Conservation (phyloP, 2,329 filamentous ascomycete species). For the Arachnopeziza araneosa region DNA sequence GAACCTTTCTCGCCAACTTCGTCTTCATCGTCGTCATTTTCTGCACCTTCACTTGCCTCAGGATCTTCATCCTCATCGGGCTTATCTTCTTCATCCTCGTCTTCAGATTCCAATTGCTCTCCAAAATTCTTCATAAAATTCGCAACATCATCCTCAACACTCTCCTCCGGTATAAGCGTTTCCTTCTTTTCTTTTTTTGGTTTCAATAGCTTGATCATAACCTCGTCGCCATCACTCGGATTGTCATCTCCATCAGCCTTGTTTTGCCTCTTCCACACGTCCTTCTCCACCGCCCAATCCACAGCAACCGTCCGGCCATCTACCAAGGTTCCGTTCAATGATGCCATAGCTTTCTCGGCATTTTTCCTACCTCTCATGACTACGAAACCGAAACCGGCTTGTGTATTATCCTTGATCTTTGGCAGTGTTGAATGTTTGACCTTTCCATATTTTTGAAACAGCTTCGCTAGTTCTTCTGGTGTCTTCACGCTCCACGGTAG, state of each 20-base stretch:
- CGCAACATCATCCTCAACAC: slow-evolving; percentile 33
- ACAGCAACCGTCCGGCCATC: slow-evolving; percentile 87
- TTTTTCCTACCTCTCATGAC: slow-evolving; percentile 84
- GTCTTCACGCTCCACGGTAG: slow-evolving; percentile 93
- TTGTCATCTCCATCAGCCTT: slow-evolving; percentile 32
- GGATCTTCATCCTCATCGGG: slow-evolving; percentile 32
- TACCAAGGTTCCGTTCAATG: slow-evolving; percentile 82
- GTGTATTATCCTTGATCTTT: slow-evolving; percentile 54
- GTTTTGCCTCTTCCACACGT: slow-evolving; percentile 69
- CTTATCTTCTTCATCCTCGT: slow-evolving; percentile 26
- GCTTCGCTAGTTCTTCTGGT: slow-evolving; percentile 67
- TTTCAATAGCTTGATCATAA: neutral
- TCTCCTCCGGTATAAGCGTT: slow-evolving; percentile 17
- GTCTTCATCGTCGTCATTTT: slow-evolving; percentile 30
- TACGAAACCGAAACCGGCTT: slow-evolving; percentile 90
- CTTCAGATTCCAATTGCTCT: slow-evolving; percentile 33
- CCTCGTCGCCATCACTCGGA: neutral
- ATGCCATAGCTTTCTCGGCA: slow-evolving; percentile 79
- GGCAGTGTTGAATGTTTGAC: slow-evolving; percentile 84
- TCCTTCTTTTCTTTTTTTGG: neutral
- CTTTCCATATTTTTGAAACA: slow-evolving; percentile 88
- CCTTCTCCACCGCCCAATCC: slow-evolving; percentile 94
- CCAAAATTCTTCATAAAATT: slow-evolving; percentile 32
- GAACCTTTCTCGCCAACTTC: slow-evolving; percentile 38
- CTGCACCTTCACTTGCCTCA: slow-evolving; percentile 36